Evolutionary conservation across 768 basidiomycete genomes (phyloP), one percentile per base, ranked within the genome.

Genomic region (Leccinum variicolor): DNA sequence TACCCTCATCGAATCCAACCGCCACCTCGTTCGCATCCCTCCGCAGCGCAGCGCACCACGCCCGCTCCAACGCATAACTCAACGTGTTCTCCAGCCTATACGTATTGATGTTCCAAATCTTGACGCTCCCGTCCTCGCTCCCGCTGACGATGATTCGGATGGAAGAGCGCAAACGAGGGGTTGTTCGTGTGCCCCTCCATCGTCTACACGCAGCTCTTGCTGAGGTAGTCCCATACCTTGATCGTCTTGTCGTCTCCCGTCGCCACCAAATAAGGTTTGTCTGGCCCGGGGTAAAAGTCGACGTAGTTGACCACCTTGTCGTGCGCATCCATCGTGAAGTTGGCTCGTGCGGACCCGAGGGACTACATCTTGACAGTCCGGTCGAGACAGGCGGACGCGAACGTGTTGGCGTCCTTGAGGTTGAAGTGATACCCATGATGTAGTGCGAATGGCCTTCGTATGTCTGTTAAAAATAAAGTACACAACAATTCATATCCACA

Each of bases 231-330:
- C 96, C 96, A 99, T 50, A 98, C 85, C 69, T 98, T 98, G 76
- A 99, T 90, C 3, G 90, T 90, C 78, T 94, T 90, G 81, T 99
- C 97, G 74, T 98, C 97, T 53, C 95, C 94, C 2, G 91, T 92
- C 11, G 96, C 98, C 34, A 98, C 89, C 52, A 99, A 82, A 70
- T 98, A 99, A 0, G 97, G 97, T 68, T 91, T 94, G 76, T 99
- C 96, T 3, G 94, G 87, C 50, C 95, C 96, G 4, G 95, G 94
- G 65, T 98, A 98, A 76, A 98, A 98, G 69, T 98, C 95, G 68
- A 99, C 94, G 63, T 91, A 98, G 78, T 99, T 98, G 68, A 98
- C 95, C 43, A 96, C 97, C 76, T 97, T 98, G 63, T 98, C 96
- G 74, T 98, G 96, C 0, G 96, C 95, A 50, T 99, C 96, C 81